Conservation (phyloP, 768 basidiomycete species). For the Hericium alpestre region DNA sequence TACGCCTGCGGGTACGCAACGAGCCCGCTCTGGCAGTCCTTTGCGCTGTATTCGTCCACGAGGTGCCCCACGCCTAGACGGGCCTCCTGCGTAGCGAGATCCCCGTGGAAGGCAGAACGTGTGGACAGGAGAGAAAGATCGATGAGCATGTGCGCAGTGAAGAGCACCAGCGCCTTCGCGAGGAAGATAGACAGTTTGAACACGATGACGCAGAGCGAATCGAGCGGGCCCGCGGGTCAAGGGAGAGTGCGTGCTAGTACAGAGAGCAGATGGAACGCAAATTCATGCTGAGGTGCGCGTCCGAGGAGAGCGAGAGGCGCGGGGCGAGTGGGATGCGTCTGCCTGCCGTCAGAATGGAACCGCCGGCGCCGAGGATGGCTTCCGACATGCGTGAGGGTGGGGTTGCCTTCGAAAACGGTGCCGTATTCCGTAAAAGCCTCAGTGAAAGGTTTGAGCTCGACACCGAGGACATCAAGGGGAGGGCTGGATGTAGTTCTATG, state of each 20-base stretch:
- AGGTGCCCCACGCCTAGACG: conserved; percentile 25
- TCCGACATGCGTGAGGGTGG: conserved; percentile 30
- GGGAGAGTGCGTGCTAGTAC: conserved; percentile 35
- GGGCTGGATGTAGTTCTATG: too few relatives aligned
- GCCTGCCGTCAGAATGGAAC: conserved; percentile 33
- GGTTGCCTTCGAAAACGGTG: conserved; percentile 39
- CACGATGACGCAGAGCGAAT: too few relatives aligned
- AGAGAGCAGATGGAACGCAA: conserved; percentile 44
- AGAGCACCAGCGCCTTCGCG: conserved; percentile 41
- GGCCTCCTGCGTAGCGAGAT: conserved; percentile 33
- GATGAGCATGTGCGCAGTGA: conserved; percentile 33
- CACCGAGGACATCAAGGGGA: background rate
- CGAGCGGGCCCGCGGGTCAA: too few relatives aligned
- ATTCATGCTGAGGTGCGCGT: conserved; percentile 33
- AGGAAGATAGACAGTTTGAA: conserved; percentile 40
- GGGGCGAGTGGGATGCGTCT: conserved; percentile 16
- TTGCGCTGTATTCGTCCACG: conserved; percentile 17
- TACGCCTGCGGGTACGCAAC: conserved; percentile 16
- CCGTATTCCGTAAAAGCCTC: conserved; percentile 34
- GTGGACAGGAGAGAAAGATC: conserved; percentile 31
- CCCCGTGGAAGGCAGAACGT: conserved; percentile 23
- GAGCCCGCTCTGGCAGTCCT: conserved; percentile 24
- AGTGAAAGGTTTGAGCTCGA: conserved; percentile 29
- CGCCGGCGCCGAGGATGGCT: conserved; percentile 29
- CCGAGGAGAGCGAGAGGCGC: background rate